Base-by-base conservation (phyloP, 345 rosid species). In the Aurinia saxatilis region DNA sequence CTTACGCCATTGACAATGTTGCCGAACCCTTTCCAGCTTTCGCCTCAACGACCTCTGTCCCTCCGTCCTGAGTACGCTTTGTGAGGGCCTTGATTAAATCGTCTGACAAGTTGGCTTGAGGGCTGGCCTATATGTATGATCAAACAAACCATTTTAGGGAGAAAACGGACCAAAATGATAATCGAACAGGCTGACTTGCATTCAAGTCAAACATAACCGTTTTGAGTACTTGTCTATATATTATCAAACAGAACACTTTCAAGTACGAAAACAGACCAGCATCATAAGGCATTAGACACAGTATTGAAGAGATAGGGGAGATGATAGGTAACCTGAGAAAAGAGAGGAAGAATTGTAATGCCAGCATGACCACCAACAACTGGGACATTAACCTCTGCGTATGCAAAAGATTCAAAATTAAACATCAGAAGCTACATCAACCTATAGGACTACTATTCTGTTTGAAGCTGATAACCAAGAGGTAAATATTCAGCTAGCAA, bases 1-100 rank as follows among this genome's bases (percentile, higher is more conserved):
- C 95, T 80, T 81, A 90, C 95, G 95, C 97, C 95, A 90, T 84
- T 44, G 95, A 90, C 65, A 84, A 73, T 19, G 92, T 90, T 11
- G 97, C 92, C 33, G 95, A 90, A 67, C 95, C 97, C 73, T 87
- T 87, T 73, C 92, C 97, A 70, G 92, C 95, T 83, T 87, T 90
- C 9, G 92, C 97, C 70, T 90, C 88, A 53, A 83, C 95, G 47
- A 90, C 95, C 64, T 90, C 84, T n/a, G 95, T 90, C 45, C 95
- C 97, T 66, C 95, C 91, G 53, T 87, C 95, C 77, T 90, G 97
- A 0, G 90, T 87, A 65, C 95, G 70, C 78, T 87, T 90, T 19
- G 95, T 90, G 40, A 90, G 92, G 46, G 86, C 90, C 44, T 21
- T 53, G 51, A 87, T 78, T 12, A 73, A 80, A 11, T 83, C 97